Evolutionary conservation across 345 rosid species (phyloP), one percentile per base, ranked within the genome.

Genomic region (Eucalyptus erythrocorys): DNA sequence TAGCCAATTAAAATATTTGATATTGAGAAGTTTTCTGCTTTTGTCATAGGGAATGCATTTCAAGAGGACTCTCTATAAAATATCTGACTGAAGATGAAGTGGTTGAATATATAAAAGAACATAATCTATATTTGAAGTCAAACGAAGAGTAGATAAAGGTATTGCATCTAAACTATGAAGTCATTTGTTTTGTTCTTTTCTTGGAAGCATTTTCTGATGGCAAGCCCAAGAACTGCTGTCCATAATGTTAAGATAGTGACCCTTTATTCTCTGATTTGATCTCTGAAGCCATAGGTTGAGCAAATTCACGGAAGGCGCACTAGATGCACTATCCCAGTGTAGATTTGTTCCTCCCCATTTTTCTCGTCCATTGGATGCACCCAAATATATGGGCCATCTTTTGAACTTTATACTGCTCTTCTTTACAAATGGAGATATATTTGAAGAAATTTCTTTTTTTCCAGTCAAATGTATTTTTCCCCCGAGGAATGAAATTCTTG

Each of bases 61-160:
- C 94, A 11, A 91, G 94, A 91, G 97, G 99, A 37, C 87, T 96
- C 86, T 96, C 99, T 12, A 90, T 97, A 86, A 97, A 94, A 84
- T 97, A 96, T 91, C 92, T 97, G 88, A 96, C 97, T 21, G 90
- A 87, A 26, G 98, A 97, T 90, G 93, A 92, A 88, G 98, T 96
- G 32, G 93, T 95, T 34, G 91, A 91, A 66, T 94, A 96, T 91
- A 93, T 95, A 81, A 92, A 82, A 92, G 91, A 92, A 64, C 93
- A 91, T 13, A 87, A 88, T 26, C 87, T 97, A 71, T 96, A 96
- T 93, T 66, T 88, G 89, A 89, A 88, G 47, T 87, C 82, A 88
- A 48, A 88, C 30, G 86, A 80, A 19, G 37, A 87, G 8, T 87
- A 50, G 80, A 51, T 40, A 40, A 10, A 76, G 27, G 84, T 76